Evolutionary conservation across 78 protist species (phyloP), one percentile per base, ranked within the genome.

Genomic region (Dictyostelium purpureum): DNA sequence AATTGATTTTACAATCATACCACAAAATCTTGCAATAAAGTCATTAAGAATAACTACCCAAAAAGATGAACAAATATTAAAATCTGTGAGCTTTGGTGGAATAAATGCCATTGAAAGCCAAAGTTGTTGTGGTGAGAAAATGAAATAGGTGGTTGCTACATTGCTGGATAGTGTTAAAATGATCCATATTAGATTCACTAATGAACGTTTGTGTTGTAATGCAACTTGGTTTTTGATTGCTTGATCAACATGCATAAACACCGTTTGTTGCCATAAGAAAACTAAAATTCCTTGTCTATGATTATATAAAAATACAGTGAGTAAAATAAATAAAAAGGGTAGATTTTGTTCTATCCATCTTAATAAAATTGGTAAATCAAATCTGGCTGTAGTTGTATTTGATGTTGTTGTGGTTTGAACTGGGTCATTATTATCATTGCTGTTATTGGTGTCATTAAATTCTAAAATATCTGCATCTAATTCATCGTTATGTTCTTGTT

Each of bases 321-420:
- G 51, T 5, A 91, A 63, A 11, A 91, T 42, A 19, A 45, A n/a
- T 1, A 91, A 21, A 57, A 91, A 91, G 26, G 91, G 87, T 19
- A 85, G 31, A 28, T 57, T 56, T 35, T 74, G 90, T 51, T 91
- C 90, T 19, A 71, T 10, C 92, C 91, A 91, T 65, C 57, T 78
- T 31, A 81, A 54, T 37, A 91, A 6, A 38, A 77, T 51, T 35
- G 79, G 88, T 65, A 90, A 26, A 42, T 77, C 88, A 11, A 90
- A 16, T 45, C 95, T 57, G 2, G 89, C 38, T 31, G 95, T 33
- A 0, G 81, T 49, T 19, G 49, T 56, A 24, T 65, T 73, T 1
- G 76, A 75, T 21, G 93, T 70, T 1, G 80, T 73, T 42, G 82
- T 37, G 18, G 71, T 63, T 63, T 38, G 26, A 63, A 63, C 71